A percentile compares a stretch with the other conserved stretches of the same genome.
Conservation (phyloP, 2,329 filamentous ascomycete genomes). For the Mycocentrospora acerina region DNA sequence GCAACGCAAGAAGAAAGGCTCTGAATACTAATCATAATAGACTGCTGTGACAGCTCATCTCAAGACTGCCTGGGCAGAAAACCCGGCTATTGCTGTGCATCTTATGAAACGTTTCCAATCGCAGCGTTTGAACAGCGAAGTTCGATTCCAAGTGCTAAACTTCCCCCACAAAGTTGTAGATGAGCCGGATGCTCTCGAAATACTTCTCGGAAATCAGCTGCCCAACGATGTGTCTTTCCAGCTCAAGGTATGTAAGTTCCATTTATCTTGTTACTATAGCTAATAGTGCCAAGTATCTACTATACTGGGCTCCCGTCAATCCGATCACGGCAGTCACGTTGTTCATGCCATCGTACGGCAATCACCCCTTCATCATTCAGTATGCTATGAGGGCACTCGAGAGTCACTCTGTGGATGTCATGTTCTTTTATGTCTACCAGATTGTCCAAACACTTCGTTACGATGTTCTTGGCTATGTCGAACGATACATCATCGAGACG, state of each 20-base stretch:
- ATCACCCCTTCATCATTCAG: constrained; percentile 90
- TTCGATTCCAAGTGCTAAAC: constrained; percentile 77
- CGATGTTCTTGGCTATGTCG: constrained; percentile 89
- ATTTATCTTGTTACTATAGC: not conserved
- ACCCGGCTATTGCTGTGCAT: constrained; percentile 83
- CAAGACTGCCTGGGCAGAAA: constrained; percentile 83
- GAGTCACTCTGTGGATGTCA: constrained; percentile 91
- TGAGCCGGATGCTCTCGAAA: constrained; percentile 78
- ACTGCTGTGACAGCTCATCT: constrained; percentile 64
- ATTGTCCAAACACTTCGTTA: constrained; percentile 95
- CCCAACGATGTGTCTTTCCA: constrained; percentile 80
- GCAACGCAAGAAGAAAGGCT: not conserved
- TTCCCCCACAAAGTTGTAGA: constrained; percentile 80
- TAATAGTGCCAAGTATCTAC: constrained; percentile 64
- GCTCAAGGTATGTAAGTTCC: constrained; percentile 65
- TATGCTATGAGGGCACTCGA: constrained; percentile 96
- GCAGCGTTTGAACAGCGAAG: constrained; percentile 68
- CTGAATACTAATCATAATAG: constrained; percentile 39
- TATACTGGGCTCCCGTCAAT: constrained; percentile 92
- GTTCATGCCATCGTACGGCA: constrained; percentile 86
- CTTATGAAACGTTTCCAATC: constrained; percentile 78
- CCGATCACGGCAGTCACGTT: constrained; percentile 91
- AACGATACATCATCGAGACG: constrained; percentile 94
- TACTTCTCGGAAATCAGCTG: constrained; percentile 75
- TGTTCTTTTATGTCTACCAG: constrained; percentile 98